Percentiles rank a stretch among this genome's conserved stretches.
Conservation (phyloP, 805 yeast genomes). For the Brettanomyces anomalus region DNA sequence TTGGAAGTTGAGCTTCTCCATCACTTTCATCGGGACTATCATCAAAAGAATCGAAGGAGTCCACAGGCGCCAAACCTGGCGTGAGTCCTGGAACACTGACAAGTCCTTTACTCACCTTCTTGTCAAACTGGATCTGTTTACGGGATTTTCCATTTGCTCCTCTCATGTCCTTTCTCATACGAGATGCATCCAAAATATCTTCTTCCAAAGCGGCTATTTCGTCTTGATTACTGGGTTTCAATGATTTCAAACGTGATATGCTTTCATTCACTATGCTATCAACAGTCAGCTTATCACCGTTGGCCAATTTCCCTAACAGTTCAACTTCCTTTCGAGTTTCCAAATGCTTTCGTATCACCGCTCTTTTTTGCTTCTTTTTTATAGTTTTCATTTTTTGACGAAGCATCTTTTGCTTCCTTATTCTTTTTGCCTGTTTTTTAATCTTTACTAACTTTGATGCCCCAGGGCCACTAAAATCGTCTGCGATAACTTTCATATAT, state of each 20-base stretch:
- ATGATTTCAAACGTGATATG: constrained; percentile 29
- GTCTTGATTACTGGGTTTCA: constrained; percentile 20
- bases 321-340: constrained; percentile 10
- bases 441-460: constrained; percentile 20
- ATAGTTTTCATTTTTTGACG: constrained; percentile 12
- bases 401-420: constrained; percentile 10
- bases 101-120: constrained; percentile 34
- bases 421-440: constrained; percentile 9
- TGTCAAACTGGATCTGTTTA: constrained; percentile 20
- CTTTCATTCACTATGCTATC: constrained; percentile 32
- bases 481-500: constrained; percentile 1
- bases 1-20: neutral
- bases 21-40: constrained; percentile 15
- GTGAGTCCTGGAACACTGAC: constrained; percentile 58
- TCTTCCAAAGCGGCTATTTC: constrained; percentile 35
- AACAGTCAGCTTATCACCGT: constrained; percentile 25
- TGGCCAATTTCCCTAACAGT: constrained; percentile 15
- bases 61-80: constrained; percentile 83
- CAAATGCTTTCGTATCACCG: constrained; percentile 9
- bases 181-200: constrained; percentile 32
- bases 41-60: constrained; percentile 42
- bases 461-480: constrained; percentile 7
- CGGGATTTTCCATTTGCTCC: constrained; percentile 12
- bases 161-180: constrained; percentile 31
- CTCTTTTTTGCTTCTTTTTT: constrained; percentile 11